phyloP scores from a whole-genome alignment of 768 basidiomycete genomes.

The Boletus rubescentipes region DNA sequence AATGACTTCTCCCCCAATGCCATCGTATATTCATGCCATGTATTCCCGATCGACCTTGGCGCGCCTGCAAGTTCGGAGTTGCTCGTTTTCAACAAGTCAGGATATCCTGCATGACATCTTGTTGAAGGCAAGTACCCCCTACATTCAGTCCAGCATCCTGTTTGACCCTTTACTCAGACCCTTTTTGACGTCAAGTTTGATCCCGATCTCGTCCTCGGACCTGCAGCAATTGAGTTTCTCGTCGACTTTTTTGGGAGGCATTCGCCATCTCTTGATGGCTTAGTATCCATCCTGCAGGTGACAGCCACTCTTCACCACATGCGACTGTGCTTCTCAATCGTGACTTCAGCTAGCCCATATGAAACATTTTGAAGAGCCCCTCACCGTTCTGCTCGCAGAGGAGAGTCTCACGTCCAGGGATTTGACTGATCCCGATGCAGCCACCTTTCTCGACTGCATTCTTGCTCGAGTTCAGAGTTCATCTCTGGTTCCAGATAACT shows the following conservation, averaged over 20 bases:
- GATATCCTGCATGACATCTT: slow-evolving; percentile 54
- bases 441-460: slow-evolving; percentile 38
- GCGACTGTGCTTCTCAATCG: not conserved
- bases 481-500: slow-evolving; percentile 14
- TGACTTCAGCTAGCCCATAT: slow-evolving; percentile 54
- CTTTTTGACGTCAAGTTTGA: slow-evolving; percentile 67
- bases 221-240: slow-evolving; percentile 52
- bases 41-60: slow-evolving; percentile 62
- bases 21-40: slow-evolving; percentile 56
- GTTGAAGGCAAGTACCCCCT: slow-evolving; percentile 44
- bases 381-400: slow-evolving; percentile 37
- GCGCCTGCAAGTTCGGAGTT: slow-evolving; percentile 52
- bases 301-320: not conserved
- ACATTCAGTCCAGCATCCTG: not conserved
- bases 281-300: slow-evolving; percentile 64
- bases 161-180: slow-evolving; percentile 36
- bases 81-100: slow-evolving; percentile 48
- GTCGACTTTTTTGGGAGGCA: slow-evolving; percentile 57
- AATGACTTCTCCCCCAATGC: slow-evolving; percentile 52
- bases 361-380: slow-evolving; percentile 69
- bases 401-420: slow-evolving; percentile 1
- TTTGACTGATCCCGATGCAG: slow-evolving; percentile 23
- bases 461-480: slow-evolving; percentile 35
- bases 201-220: slow-evolving; percentile 62
- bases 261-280: slow-evolving; percentile 53